Evolutionary conservation across 169 alveolate genomes (phyloP).

Genomic region (Eimeria maxima): DNA sequence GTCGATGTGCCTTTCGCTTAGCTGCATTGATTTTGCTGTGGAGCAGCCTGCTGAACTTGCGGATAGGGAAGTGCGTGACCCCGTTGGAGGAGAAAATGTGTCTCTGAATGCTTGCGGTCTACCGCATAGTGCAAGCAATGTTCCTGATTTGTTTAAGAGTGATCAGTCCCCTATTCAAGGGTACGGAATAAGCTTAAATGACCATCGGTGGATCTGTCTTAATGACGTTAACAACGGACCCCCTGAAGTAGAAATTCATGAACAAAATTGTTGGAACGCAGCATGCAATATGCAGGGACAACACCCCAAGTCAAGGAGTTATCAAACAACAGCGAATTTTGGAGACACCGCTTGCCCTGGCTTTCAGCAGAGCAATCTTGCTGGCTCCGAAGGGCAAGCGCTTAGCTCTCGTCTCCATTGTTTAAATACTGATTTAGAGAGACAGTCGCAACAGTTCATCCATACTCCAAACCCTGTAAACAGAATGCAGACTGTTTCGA

Average conservation of each 20-base stretch:
- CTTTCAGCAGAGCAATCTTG: background rate
- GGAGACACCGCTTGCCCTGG: background rate
- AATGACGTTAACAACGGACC: background rate
- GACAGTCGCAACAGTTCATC: background rate
- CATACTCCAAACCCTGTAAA: background rate
- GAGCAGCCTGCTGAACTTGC: background rate
- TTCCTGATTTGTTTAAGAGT: background rate
- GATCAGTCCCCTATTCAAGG: background rate
- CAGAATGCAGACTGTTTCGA: background rate
- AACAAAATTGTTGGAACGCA: background rate
- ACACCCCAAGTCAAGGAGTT: background rate
- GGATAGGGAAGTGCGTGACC: background rate
- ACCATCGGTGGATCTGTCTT: background rate
- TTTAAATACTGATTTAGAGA: background rate
- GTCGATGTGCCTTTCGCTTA: constrained; percentile 42
- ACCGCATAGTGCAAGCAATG: background rate
- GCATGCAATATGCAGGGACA: background rate
- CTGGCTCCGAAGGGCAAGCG: background rate
- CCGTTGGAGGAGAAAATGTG: background rate
- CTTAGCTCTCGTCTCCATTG: background rate
- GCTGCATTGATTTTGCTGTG: constrained; percentile 27
- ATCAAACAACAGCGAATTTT: background rate
- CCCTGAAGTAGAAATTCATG: background rate
- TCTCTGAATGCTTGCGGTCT: background rate
- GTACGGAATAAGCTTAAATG: background rate